Evolutionary conservation across 768 basidiomycete genomes (phyloP), one percentile per base, ranked within the genome.

Genomic region (Leccinellum luteum): DNA sequence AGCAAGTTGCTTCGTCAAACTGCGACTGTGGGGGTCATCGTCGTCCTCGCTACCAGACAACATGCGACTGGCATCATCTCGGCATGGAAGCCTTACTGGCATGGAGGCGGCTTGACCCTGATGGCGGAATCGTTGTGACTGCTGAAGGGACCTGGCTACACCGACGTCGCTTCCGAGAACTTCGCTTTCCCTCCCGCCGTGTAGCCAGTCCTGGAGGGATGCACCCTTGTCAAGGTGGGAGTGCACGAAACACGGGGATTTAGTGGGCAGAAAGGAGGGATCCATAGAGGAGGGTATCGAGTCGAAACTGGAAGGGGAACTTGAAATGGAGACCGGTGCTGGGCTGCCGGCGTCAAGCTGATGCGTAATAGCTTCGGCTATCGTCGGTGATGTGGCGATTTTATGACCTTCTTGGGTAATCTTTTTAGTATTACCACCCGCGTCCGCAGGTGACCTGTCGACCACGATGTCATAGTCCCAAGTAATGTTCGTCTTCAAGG

Each of bases 221-320:
- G 85, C 86, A 43, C 85, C 85, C 66, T 88, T 86, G 72, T 96
- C 90, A 49, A 98, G 87, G 63, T 91, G 85, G 0, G 91, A 94
- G 76, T 98, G 94, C 35, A 98, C 86, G 73, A 94, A 96, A 69
- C 93, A 97, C 10, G 94, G 94, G 0, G 92, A 94, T 47, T 79
- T 76, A 4, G 23, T 50, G 9, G 69, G 64, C 2, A 60, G n/a
- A 38, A 57, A 57, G 14, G 61, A 62, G 3, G 69, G 25, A 51
- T 73, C 58, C 66, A 73, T 73, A 1, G 60, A 55, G 49, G 60
- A 57, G 55, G 71, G 61, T 63, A 68, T 61, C 57, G 64, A 60
- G 43, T 60, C 52, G 48, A 70, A 60, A 51, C 61, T 71, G 17
- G 71, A 69, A 28, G 65, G 65, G 8, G 72, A 74, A 27, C 66